Evolutionary conservation across 2,329 filamentous ascomycete species (phyloP), one percentile per base, ranked within the genome.

Genomic region (Penicillium glabrum): DNA sequence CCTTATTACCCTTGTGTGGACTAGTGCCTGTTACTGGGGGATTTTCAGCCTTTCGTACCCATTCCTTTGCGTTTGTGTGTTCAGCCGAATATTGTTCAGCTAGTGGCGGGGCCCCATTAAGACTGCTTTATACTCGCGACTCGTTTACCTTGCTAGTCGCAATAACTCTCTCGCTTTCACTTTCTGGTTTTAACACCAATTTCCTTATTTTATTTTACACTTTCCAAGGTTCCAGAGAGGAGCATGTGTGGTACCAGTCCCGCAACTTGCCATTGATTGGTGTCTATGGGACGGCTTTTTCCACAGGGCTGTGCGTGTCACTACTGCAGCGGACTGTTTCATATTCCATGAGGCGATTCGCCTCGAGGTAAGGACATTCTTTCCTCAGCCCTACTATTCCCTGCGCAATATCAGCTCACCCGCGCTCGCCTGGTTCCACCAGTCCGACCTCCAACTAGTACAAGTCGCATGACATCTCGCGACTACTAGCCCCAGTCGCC

Each of bases 301-400:
- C 49, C 48, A 58, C 57, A 51, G 57, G 63, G 53, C 62, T 62
- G 63, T 67, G 50, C 50, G 62, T 66, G 59, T 65, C 55, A 67
- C 61, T 61, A 45, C 51, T 58, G 56, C 59, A 57, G 53, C 56
- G 60, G 65, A 63, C 63, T 19, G 63, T 65, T 64, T 64, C 63
- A 64, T 64, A 61, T 59, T 56, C 29, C 43, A 65, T 66, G 61
- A 65, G 62, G 64, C 63, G 60, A 64, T 61, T 67, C 63, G 63
- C 63, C 58, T 57, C 54, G 54, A 49, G 51, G 56, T 57, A 56
- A 56, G 60, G 53, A 49, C 49, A 19, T 54, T 55, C 43, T 29
- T 45, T 46, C 51, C 48, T 65, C 63, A 66, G 63, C 63, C 63
- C 61, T 66, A 66, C 62, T 66, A 64, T 60, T 55, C 39, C 35